Percentiles rank a stretch among this genome's conserved stretches.
Conservation (phyloP, 2,329 filamentous ascomycete species). For the Septoria petroselini region DNA sequence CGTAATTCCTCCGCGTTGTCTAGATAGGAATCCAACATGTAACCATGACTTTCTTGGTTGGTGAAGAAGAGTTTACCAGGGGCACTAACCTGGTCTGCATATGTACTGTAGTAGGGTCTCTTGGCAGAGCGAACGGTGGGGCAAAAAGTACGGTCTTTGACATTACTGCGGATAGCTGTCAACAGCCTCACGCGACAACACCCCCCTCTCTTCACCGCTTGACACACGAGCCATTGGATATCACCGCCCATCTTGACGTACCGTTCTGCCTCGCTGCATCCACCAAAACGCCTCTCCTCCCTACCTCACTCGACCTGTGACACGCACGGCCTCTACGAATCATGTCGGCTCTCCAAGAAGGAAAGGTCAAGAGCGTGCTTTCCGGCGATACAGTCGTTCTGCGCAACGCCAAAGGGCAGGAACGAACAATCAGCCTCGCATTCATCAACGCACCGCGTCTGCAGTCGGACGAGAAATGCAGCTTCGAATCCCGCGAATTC, state of each 20-base stretch:
- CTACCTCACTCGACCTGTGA: too few species aligned
- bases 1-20: too few species aligned
- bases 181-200: constrained; percentile 4
- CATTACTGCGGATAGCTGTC: constrained; percentile 12
- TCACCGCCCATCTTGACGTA: neutral
- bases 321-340: neutral
- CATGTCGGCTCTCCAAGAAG: constrained; percentile 51
- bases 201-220: neutral
- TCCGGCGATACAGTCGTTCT: constrained; percentile 91
- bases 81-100: too few species aligned
- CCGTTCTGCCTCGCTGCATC: neutral
- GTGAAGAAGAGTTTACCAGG: too few species aligned
- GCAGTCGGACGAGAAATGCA: constrained; percentile 60
- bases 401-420: constrained; percentile 75
- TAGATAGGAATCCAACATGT: too few species aligned
- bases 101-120: too few species aligned
- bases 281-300: too few species aligned
- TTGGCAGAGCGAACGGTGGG: too few species aligned
- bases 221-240: constrained; percentile 3
- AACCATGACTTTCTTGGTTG: too few species aligned
- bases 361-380: constrained; percentile 87
- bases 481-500: constrained; percentile 92
- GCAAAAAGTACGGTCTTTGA: too few species aligned
- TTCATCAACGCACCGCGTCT: constrained; percentile 82
- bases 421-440: constrained; percentile 84